phyloP scores from a whole-genome alignment of 129 eudicot genomes.

The sunflower (Helianthus annuus) region DNA sequence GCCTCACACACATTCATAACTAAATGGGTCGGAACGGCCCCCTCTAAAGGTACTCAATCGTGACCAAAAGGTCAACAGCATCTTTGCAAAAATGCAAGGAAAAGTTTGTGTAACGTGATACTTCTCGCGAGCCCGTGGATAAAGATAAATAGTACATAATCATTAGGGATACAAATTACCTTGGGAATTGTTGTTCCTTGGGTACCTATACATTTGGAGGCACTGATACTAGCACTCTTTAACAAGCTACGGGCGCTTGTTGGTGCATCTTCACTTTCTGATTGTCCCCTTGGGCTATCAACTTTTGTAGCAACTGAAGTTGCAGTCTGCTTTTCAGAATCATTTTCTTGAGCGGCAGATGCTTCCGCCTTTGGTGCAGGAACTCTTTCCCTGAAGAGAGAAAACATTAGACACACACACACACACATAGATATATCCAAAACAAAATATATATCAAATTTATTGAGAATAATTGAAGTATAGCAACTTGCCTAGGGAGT shows the following conservation, averaged over 20 bases:
- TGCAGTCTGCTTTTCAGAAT: conserved; percentile 46
- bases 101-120: background rate
- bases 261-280: conserved; percentile 48
- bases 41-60: background rate
- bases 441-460: background rate
- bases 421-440: background rate
- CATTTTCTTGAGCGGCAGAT: conserved; percentile 32
- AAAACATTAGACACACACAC: background rate
- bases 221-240: conserved; percentile 97
- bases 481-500: conserved; percentile 73
- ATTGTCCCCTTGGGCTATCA: conserved; percentile 57
- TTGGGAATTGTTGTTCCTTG: conserved; percentile 48
- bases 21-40: background rate
- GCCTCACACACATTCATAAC: background rate
- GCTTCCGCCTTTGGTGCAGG: conserved; percentile 69
- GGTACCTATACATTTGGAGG: conserved; percentile 77
- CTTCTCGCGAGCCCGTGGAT: background rate
- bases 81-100: conserved; percentile 12
- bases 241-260: conserved; percentile 78
- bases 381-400: conserved; percentile 65
- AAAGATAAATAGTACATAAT: background rate
- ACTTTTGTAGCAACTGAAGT: conserved; percentile 58
- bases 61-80: conserved; percentile 7
- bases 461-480: background rate
- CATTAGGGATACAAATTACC: conserved; percentile 39